Percentiles rank a stretch among this genome's conserved stretches.
Evolutionary conservation across 768 basidiomycete species (phyloP).

Genomic region (Boletus reticulatus): DNA sequence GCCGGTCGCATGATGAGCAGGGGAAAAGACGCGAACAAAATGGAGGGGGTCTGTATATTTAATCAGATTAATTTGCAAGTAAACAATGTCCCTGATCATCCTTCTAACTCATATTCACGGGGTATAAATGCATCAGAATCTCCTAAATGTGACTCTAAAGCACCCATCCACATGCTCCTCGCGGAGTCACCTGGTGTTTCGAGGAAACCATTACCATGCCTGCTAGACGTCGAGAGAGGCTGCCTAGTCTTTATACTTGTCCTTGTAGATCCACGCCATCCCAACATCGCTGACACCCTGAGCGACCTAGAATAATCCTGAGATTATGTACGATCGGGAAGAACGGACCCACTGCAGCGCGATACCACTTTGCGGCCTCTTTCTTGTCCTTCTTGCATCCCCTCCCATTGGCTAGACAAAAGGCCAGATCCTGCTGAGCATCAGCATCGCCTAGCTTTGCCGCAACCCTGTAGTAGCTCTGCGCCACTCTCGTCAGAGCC

Average conservation of each 20-base stretch:
- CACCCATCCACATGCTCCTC: constrained; percentile 8
- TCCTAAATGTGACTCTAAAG: constrained; percentile 3
- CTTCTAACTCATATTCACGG: constrained; percentile 19
- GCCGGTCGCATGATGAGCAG: constrained; percentile 13
- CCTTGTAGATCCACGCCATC: constrained; percentile 90
- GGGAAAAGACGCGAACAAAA: constrained; percentile 23
- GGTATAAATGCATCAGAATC: constrained; percentile 19
- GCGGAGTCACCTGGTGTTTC: constrained; percentile 7
- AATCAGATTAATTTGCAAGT: constrained; percentile 21
- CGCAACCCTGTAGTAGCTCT: constrained; percentile 85
- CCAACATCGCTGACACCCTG: constrained; percentile 83
- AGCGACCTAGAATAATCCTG: constrained; percentile 38
- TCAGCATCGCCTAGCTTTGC: constrained; percentile 83
- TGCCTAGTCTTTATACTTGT: constrained; percentile 52
- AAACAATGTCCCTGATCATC: constrained; percentile 17
- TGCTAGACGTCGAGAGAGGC: not conserved
- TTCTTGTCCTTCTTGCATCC: constrained; percentile 89
- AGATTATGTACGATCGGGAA: not conserved
- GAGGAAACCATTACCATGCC: constrained; percentile 2
- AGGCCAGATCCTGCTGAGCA: constrained; percentile 83
- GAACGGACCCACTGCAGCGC: constrained; percentile 61
- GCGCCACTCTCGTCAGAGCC: constrained; percentile 2
- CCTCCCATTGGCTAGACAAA: constrained; percentile 82
- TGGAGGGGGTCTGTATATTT: constrained; percentile 27
- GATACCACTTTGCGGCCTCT: constrained; percentile 87